These are phyloP conservation scores for Syzygium grande DNA, from an alignment of 345 rosid species.

Conservation along the genomic window DNA sequence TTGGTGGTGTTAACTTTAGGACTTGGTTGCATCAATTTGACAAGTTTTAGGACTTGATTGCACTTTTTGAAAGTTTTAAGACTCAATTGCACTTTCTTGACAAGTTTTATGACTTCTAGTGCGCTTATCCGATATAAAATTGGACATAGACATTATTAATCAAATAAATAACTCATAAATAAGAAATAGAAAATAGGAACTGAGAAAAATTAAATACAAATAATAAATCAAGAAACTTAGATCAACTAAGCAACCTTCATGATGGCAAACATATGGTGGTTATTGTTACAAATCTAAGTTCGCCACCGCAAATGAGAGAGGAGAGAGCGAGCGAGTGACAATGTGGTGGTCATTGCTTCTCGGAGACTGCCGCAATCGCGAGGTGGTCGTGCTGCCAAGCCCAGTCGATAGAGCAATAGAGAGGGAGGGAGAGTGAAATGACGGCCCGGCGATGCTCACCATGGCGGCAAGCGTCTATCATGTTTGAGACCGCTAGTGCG, in stretches of 20 bases:
- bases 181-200: not conserved
- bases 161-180: not conserved
- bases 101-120: too few relatives aligned
- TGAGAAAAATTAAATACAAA: not conserved
- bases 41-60: too few relatives aligned
- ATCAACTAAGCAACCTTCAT: not conserved
- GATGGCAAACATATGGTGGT: not conserved
- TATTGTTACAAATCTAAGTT: not conserved
- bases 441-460: not conserved
- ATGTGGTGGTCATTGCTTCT: not conserved
- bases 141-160: not conserved
- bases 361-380: not conserved
- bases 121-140: not conserved
- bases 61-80: too few relatives aligned
- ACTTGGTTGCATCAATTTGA: too few relatives aligned
- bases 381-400: not conserved
- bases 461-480: not conserved
- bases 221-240: not conserved
- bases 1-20: too few relatives aligned
- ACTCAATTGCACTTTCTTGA: too few relatives aligned
- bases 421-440: not conserved
- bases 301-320: not conserved
- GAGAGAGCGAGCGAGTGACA: not conserved
- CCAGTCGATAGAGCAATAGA: not conserved
- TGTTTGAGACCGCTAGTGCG: not conserved